Conservation (phyloP, 176 grass and related monocot species). For the Dendrocalamus sinicus region DNA sequence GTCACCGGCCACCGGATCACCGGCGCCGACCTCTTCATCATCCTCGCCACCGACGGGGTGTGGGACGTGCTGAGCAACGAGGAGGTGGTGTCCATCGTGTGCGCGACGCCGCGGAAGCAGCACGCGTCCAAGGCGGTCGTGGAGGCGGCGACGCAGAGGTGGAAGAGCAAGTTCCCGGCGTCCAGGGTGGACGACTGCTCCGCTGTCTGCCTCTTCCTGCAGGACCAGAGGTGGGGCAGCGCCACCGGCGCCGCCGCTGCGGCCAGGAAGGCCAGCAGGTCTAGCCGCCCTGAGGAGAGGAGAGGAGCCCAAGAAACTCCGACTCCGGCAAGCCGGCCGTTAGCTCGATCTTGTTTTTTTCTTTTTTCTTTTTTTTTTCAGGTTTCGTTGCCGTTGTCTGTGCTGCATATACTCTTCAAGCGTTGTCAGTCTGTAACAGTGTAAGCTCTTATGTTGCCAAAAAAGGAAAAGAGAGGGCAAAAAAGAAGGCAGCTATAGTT, state of each 20-base stretch:
- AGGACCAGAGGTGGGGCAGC: constrained; percentile 45
- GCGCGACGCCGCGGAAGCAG: constrained; percentile 60
- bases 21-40: constrained; percentile 66
- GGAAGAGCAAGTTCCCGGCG: constrained; percentile 70
- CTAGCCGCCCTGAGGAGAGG: background rate
- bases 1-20: constrained; percentile 55
- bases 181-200: constrained; percentile 89
- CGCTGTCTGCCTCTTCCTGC: constrained; percentile 83
- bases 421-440: constrained; percentile 26
- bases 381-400: constrained; percentile 6
- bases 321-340: constrained; percentile 15
- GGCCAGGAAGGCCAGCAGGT: background rate
- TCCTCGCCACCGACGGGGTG: constrained; percentile 84
- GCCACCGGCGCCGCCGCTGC: background rate
- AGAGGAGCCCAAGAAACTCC: constrained; percentile 28
- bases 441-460: background rate
- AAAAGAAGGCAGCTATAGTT: background rate
- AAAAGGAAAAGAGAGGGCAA: background rate
- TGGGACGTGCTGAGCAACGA: constrained; percentile 98
- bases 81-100: constrained; percentile 80
- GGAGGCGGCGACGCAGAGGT: constrained; percentile 71
- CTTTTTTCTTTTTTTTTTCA: background rate
- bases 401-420: background rate
- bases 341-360: background rate
- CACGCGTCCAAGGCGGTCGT: constrained; percentile 83